Evolutionary conservation across 2,329 filamentous ascomycete species (phyloP).

Genomic region (Pseudogymnoascus sp.): DNA sequence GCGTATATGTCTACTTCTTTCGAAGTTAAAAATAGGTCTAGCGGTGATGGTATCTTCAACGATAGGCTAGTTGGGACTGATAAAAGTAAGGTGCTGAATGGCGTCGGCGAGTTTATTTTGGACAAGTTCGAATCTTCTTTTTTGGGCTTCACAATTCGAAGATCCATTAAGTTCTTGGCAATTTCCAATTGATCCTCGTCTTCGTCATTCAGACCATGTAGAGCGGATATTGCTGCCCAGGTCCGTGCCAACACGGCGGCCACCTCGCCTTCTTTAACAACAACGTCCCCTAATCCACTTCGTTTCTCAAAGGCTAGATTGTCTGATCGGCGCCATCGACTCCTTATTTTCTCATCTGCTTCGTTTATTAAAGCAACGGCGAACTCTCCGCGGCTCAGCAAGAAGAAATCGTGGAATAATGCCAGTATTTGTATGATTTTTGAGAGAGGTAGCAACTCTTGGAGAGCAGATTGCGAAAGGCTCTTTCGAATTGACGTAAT

Average conservation of each 20-base stretch:
- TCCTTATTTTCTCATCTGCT: constrained; percentile 72
- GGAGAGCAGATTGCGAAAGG: constrained; percentile 75
- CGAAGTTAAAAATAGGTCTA: constrained; percentile 78
- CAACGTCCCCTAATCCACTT: constrained; percentile 53
- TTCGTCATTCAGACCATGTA: constrained; percentile 62
- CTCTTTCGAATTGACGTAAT: constrained; percentile 72
- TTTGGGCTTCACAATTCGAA: constrained; percentile 51
- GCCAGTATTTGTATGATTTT: constrained; percentile 71
- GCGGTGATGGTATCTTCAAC: constrained; percentile 66
- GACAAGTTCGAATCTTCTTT: constrained; percentile 30
- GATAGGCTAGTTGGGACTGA: constrained; percentile 66
- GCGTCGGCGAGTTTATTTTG: constrained; percentile 24
- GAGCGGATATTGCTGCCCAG: constrained; percentile 71
- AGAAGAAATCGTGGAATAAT: constrained; percentile 77
- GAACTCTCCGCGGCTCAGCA: constrained; percentile 85
- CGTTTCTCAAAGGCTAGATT: constrained; percentile 51
- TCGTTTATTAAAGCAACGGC: constrained; percentile 79
- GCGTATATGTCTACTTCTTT: constrained; percentile 75
- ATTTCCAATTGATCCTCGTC: constrained; percentile 74
- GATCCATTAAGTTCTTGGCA: constrained; percentile 66
- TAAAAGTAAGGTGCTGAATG: constrained; percentile 76
- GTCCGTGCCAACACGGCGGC: constrained; percentile 67
- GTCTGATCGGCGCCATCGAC: constrained; percentile 60
- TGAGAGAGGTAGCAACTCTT: constrained; percentile 69
- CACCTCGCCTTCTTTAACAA: constrained; percentile 83